These are phyloP conservation scores for Lactifluus echinatus DNA, from an alignment of 768 basidiomycete genomes.

Conservation along the genomic window DNA sequence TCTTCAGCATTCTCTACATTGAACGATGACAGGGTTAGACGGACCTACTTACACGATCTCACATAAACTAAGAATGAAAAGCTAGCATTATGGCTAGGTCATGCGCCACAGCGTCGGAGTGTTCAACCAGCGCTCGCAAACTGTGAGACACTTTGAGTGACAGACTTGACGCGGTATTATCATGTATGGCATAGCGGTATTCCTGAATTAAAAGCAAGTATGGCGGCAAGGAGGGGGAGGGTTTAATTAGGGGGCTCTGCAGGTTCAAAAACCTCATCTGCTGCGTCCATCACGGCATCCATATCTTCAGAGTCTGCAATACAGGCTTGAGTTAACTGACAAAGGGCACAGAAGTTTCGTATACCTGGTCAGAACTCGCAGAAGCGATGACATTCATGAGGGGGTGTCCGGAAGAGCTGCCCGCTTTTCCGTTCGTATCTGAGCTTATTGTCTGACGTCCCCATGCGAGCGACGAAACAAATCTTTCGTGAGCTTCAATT, in stretches of 20 bases:
- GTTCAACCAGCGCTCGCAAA: conserved; percentile 4
- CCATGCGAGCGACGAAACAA: conserved; percentile 19
- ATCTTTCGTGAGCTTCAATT: conserved; percentile 20
- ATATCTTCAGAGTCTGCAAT: conserved; percentile 20
- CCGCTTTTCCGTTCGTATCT: conserved; percentile 13
- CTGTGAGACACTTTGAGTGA: conserved; percentile 5
- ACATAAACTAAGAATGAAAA: conserved; percentile 5
- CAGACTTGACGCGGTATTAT: conserved; percentile 9
- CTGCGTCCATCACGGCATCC: conserved; percentile 21
- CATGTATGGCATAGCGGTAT: conserved; percentile 8
- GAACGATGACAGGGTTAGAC: not conserved
- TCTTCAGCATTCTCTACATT: not conserved
- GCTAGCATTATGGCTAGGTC: conserved; percentile 2
- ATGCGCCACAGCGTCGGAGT: not conserved
- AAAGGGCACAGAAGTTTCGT: not conserved
- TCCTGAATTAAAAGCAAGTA: conserved; percentile 17
- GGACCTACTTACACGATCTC: conserved; percentile 12
- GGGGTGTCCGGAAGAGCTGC: conserved; percentile 7
- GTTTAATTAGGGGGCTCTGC: conserved; percentile 3
- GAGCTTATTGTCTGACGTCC: conserved; percentile 17
- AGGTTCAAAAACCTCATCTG: not conserved
- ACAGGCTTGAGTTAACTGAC: not conserved
- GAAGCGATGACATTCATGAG: conserved; percentile 21
- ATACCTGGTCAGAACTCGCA: conserved; percentile 19
- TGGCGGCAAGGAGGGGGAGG: conserved; percentile 2